Evolutionary conservation across 768 basidiomycete genomes (phyloP).

Genomic region (Phallus indusiatus): DNA sequence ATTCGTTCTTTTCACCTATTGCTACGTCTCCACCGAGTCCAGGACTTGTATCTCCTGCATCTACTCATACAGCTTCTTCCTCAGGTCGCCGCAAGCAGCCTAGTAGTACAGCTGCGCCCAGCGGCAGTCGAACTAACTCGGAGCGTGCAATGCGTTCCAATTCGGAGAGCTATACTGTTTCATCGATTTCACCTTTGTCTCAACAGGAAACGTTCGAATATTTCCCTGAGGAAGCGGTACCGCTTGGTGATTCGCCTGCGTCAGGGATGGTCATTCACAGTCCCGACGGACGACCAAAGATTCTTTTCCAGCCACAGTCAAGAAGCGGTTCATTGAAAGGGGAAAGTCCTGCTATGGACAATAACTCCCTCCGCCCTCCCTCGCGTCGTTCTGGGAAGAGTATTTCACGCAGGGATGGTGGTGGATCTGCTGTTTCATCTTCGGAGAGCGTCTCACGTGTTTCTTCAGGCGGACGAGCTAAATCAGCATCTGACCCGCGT

Average conservation of each 20-base stretch:
- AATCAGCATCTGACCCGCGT: background rate
- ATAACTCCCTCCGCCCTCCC: background rate
- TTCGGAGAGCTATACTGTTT: conserved; percentile 25
- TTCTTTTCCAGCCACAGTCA: conserved; percentile 78
- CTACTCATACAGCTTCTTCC: conserved; percentile 25
- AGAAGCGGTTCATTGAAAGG: background rate
- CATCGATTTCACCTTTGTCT: conserved; percentile 64
- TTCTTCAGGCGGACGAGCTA: background rate
- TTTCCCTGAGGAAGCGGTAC: conserved; percentile 49
- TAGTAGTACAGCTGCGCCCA: conserved; percentile 30
- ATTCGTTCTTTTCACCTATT: conserved; percentile 90
- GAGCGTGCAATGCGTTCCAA: conserved; percentile 55
- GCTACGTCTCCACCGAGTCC: conserved; percentile 85
- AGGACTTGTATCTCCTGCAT: conserved; percentile 36
- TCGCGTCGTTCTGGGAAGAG: background rate
- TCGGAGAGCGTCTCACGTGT: background rate
- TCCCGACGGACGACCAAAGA: conserved; percentile 89
- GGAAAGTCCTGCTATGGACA: conserved; percentile 1
- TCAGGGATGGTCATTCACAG: conserved; percentile 87
- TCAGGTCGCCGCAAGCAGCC: conserved; percentile 31
- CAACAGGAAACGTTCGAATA: conserved; percentile 66
- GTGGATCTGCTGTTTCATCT: background rate
- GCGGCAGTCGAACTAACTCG: conserved; percentile 45
- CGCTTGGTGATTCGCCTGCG: conserved; percentile 65
- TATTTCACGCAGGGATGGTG: background rate